Evolutionary conservation across 176 grass and related monocot genomes (phyloP).

Genomic region (Lolium multiflorum): DNA sequence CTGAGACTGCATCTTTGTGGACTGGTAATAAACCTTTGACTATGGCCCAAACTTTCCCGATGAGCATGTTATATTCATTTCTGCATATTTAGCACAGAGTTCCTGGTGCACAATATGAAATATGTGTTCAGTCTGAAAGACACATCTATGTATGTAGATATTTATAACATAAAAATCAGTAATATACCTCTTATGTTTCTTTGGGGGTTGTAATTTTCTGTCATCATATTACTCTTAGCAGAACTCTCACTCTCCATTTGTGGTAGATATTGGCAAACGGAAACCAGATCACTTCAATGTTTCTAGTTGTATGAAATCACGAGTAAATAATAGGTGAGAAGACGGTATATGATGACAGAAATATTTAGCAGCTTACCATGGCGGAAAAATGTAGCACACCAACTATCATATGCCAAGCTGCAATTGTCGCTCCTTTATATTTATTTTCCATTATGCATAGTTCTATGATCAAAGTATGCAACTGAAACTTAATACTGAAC

Average conservation of each 20-base stretch:
- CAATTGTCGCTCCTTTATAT: too few species aligned
- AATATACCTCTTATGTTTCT: not conserved
- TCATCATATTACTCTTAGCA: not conserved
- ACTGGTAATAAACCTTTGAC: not conserved
- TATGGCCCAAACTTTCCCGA: not conserved
- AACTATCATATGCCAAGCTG: too few species aligned
- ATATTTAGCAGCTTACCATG: too few species aligned
- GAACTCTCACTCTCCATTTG: not conserved
- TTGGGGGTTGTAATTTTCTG: not conserved
- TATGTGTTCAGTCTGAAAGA: not conserved
- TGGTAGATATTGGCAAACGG: not conserved
- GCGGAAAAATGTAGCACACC: too few species aligned
- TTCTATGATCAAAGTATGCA: too few species aligned
- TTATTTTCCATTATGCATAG: too few species aligned
- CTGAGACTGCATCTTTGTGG: not conserved
- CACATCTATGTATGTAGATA: not conserved
- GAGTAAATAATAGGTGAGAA: too few species aligned
- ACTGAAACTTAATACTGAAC: too few species aligned
- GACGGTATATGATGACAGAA: too few species aligned
- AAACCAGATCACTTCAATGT: too few species aligned
- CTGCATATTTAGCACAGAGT: not conserved
- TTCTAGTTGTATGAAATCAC: too few species aligned
- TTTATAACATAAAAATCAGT: not conserved
- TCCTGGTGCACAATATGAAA: not conserved
- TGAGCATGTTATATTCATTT: constrained; percentile 6